These are phyloP conservation scores for Pseudotsuga menziesii DNA, from an alignment of 75 land plant genomes.

Conservation along the genomic window DNA sequence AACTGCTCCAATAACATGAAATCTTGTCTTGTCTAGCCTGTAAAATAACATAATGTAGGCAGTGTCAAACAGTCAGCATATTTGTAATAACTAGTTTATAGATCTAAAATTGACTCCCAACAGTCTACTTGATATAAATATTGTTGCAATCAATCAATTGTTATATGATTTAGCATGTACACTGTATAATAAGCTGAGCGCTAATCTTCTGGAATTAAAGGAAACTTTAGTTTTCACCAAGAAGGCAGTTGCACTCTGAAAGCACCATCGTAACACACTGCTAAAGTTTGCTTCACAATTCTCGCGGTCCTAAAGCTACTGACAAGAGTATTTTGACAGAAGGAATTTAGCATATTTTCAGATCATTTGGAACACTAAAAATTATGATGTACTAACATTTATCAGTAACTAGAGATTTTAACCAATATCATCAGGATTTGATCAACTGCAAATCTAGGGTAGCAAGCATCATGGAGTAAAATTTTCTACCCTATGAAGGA, in stretches of 20 bases:
- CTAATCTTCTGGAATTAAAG: not conserved
- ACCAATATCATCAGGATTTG: not conserved
- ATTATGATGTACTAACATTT: not conserved
- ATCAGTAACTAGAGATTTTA: no score
- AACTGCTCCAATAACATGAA: slow-evolving; percentile 77
- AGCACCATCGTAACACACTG: not conserved
- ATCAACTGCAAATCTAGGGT: not conserved
- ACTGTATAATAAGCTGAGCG: not conserved
- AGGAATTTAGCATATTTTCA: not conserved
- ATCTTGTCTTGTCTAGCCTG: slow-evolving; percentile 94
- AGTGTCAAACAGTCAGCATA: not conserved
- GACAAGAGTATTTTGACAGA: not conserved
- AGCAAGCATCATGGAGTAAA: not conserved
- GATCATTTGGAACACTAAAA: not conserved
- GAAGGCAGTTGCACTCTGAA: not conserved
- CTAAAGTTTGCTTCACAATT: not conserved
- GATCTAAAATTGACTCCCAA: not conserved
- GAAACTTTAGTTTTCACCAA: not conserved
- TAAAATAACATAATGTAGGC: not conserved
- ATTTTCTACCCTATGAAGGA: not conserved
- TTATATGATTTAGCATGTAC: not conserved
- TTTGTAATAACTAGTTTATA: not conserved
- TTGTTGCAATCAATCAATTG: not conserved
- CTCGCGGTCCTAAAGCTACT: not conserved
- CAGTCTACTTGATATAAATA: not conserved